These are phyloP conservation scores for Trametes pubescens DNA, from an alignment of 1,284 basidiomycete species.

Conservation along the genomic window DNA sequence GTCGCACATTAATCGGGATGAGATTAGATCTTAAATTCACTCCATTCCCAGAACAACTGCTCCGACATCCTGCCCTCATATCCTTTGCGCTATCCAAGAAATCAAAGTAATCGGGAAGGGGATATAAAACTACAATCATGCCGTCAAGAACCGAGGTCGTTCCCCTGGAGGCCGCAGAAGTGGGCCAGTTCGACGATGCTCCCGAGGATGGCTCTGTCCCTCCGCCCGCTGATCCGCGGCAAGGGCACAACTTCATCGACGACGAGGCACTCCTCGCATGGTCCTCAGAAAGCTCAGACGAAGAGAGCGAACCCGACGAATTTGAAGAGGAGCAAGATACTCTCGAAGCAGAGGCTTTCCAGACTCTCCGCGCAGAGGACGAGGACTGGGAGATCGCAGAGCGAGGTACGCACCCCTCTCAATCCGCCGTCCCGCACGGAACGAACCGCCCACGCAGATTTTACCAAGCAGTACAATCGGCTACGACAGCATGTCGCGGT, in stretches of 20 bases:
- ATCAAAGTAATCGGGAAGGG: not conserved
- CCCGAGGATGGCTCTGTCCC: conserved; percentile 32
- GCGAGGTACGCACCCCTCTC: conserved; percentile 55
- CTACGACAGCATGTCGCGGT: conserved; percentile 86
- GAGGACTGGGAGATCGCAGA: conserved; percentile 93
- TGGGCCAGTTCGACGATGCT: conserved; percentile 44
- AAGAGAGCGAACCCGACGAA: conserved; percentile 37
- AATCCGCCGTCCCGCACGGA: not conserved
- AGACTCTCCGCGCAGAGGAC: conserved; percentile 75
- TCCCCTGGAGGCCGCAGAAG: conserved; percentile 24
- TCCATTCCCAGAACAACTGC: not conserved
- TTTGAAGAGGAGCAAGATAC: conserved; percentile 37
- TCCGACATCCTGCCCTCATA: not conserved
- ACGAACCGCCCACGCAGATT: conserved; percentile 65
- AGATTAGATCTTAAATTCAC: conserved; percentile 15
- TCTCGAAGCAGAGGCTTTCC: conserved; percentile 48
- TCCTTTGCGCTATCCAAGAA: not conserved
- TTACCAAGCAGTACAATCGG: conserved; percentile 97
- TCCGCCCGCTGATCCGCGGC: conserved; percentile 29
- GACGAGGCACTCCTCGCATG: conserved; percentile 39
- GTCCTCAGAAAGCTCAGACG: conserved; percentile 36
- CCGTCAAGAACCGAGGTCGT: not conserved
- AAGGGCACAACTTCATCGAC: conserved; percentile 42
- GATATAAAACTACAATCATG: not conserved
- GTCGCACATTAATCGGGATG: not conserved